Conservation (phyloP, 352 stramenopile genomes). For the Phytophthora chlamydospora region DNA sequence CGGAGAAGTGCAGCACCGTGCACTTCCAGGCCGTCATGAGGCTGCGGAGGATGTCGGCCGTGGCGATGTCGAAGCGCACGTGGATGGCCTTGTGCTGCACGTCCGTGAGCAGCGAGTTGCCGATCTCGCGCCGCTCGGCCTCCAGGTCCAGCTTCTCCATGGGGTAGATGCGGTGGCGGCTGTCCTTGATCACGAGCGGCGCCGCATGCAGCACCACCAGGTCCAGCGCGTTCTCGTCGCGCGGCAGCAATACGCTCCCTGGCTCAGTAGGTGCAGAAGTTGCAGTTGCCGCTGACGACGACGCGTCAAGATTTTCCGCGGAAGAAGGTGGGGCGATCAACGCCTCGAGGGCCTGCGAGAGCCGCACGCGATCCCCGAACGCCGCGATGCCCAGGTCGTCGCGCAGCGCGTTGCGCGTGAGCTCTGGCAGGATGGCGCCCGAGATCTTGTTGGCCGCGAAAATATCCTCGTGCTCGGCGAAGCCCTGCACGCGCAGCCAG, state of each 20-base stretch:
- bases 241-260: constrained; percentile 14
- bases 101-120: constrained; percentile 71
- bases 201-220: constrained; percentile 85
- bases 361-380: constrained; percentile 66
- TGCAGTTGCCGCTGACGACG: constrained; percentile 2
- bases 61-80: constrained; percentile 80
- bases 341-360: constrained; percentile 62
- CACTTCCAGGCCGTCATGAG: constrained; percentile 83
- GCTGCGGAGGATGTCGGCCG: constrained; percentile 71
- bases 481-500: constrained; percentile 41
- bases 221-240: constrained; percentile 63
- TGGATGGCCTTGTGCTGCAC: constrained; percentile 78
- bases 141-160: constrained; percentile 89
- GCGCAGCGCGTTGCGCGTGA: constrained; percentile 67
- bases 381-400: constrained; percentile 67
- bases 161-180: constrained; percentile 66
- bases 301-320: not conserved
- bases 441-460: constrained; percentile 66
- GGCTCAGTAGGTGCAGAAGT: constrained; percentile 3
- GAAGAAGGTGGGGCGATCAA: constrained; percentile 27
- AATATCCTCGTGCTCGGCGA: constrained; percentile 42
- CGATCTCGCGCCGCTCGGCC: constrained; percentile 72
- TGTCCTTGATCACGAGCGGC: constrained; percentile 81
- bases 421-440: constrained; percentile 61
- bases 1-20: constrained; percentile 82